A percentile compares a stretch with the other conserved stretches of the same genome.
Evolutionary conservation across 2,329 filamentous ascomycete genomes (phyloP).

Genomic region (Alternaria sp.): DNA sequence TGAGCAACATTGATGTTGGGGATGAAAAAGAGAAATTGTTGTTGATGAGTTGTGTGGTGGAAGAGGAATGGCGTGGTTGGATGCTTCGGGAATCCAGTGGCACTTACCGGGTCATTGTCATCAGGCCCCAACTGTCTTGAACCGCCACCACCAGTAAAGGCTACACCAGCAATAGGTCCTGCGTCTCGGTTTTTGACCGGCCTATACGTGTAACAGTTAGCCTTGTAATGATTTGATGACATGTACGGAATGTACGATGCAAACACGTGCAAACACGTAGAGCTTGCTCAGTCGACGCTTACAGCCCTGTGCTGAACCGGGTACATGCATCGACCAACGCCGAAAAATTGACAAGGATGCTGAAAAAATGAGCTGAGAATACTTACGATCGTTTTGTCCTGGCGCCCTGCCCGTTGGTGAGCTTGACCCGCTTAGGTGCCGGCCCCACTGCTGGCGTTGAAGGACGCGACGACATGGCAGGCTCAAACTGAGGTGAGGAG

Average conservation of each 20-base stretch:
- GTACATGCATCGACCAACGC: slow-evolving; percentile 28
- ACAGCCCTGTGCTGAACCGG: slow-evolving; percentile 34
- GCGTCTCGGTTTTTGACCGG: slow-evolving; percentile 76
- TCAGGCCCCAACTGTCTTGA: slow-evolving; percentile 66
- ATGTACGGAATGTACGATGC: slow-evolving; percentile 22
- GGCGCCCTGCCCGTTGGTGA: slow-evolving; percentile 44
- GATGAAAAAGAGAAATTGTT: slow-evolving; percentile 31
- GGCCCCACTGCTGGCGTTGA: slow-evolving; percentile 41
- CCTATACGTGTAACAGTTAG: slow-evolving; percentile 55
- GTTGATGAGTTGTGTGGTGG: slow-evolving; percentile 44
- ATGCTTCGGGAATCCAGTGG: slow-evolving; percentile 51
- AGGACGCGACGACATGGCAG: slow-evolving; percentile 39
- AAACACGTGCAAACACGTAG: slow-evolving; percentile 43
- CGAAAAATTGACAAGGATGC: slow-evolving; percentile 16
- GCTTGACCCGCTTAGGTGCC: slow-evolving; percentile 42
- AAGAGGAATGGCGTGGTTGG: slow-evolving; percentile 50
- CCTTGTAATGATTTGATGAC: slow-evolving; percentile 32
- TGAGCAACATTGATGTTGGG: slow-evolving; percentile 44
- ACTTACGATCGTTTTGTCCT: slow-evolving; percentile 50
- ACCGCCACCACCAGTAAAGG: slow-evolving; percentile 63
- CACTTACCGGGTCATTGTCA: slow-evolving; percentile 61
- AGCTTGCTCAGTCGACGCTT: slow-evolving; percentile 40
- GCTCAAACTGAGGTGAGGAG: slow-evolving; percentile 41
- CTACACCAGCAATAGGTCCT: slow-evolving; percentile 70
- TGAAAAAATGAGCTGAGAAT: slow-evolving; percentile 13